Evolutionary conservation across 768 basidiomycete species (phyloP).

Genomic region (Boletus rex-veris): DNA sequence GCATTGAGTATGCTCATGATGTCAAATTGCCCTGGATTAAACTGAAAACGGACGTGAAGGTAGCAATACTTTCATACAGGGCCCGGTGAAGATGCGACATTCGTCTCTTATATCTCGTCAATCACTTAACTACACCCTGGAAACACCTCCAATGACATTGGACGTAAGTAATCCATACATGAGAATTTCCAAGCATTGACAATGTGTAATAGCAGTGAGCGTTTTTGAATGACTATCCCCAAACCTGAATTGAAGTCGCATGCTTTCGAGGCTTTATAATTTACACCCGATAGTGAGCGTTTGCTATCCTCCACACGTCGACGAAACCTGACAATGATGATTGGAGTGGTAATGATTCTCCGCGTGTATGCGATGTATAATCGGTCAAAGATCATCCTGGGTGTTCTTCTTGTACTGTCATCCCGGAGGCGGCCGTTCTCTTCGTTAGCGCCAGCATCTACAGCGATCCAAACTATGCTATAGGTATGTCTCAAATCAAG

Average conservation of each 20-base stretch:
- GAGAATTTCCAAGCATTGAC: not conserved
- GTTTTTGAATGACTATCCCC: not conserved
- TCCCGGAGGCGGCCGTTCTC: not conserved
- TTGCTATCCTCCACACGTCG: too few relatives aligned
- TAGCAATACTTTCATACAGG: not conserved
- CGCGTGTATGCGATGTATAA: not conserved
- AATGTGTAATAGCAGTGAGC: not conserved
- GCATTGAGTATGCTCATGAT: not conserved
- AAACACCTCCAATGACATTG: not conserved
- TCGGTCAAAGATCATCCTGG: conserved; percentile 1
- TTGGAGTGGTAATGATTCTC: not conserved
- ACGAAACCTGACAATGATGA: not conserved
- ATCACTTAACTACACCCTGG: not conserved
- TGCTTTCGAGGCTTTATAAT: not conserved
- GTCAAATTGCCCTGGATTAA: not conserved
- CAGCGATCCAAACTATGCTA: not conserved
- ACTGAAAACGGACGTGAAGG: not conserved
- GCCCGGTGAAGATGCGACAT: not conserved
- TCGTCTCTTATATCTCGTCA: not conserved
- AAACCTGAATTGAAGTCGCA: too few relatives aligned
- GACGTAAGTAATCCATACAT: not conserved
- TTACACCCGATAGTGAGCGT: not conserved
- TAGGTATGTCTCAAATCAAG: not conserved
- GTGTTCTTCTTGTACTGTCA: not conserved
- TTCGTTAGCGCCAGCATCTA: not conserved